Percentiles rank a stretch among this genome's conserved stretches.
Evolutionary conservation across 2,329 filamentous ascomycete genomes (phyloP).

Genomic region (Mycogone perniciosa): DNA sequence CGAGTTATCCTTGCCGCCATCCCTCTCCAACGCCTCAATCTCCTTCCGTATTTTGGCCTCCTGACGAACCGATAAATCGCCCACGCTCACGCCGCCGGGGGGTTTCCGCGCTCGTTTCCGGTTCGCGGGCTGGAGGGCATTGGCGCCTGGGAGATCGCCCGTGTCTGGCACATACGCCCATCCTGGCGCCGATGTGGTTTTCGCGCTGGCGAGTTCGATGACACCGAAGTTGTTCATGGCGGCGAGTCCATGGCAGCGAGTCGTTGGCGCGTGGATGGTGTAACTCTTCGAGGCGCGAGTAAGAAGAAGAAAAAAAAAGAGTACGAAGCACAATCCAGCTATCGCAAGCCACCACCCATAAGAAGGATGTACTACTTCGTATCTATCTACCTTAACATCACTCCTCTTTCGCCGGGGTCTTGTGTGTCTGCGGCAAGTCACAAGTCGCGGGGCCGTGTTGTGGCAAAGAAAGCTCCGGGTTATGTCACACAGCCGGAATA

Average conservation of each 20-base stretch:
- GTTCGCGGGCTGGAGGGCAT: conserved; percentile 46
- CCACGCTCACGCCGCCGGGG: conserved; percentile 42
- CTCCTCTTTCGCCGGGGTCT: too few relatives aligned
- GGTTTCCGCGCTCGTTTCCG: conserved; percentile 66
- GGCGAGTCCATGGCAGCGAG: neutral
- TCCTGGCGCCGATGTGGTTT: conserved; percentile 67
- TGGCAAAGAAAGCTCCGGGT: neutral
- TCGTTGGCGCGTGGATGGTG: neutral
- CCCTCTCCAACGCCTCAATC: conserved; percentile 74
- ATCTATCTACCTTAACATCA: too few relatives aligned
- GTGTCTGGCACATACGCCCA: conserved; percentile 89
- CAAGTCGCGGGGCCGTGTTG: neutral
- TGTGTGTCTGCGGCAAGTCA: too few relatives aligned
- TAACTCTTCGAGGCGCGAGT: neutral
- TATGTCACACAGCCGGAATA: conserved; percentile 12
- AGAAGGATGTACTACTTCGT: too few relatives aligned
- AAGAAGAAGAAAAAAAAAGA: neutral
- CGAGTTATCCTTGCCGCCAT: conserved; percentile 66
- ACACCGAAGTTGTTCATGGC: conserved; percentile 67
- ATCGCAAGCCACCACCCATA: neutral
- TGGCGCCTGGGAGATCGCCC: conserved; percentile 47
- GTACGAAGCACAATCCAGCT: neutral
- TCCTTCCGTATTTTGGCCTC: conserved; percentile 76
- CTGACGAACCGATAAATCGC: conserved; percentile 73
- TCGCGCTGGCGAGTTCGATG: conserved; percentile 69